These are phyloP conservation scores for Massarina eburnea DNA, from an alignment of 2,329 filamentous ascomycete genomes.

Conservation along the genomic window DNA sequence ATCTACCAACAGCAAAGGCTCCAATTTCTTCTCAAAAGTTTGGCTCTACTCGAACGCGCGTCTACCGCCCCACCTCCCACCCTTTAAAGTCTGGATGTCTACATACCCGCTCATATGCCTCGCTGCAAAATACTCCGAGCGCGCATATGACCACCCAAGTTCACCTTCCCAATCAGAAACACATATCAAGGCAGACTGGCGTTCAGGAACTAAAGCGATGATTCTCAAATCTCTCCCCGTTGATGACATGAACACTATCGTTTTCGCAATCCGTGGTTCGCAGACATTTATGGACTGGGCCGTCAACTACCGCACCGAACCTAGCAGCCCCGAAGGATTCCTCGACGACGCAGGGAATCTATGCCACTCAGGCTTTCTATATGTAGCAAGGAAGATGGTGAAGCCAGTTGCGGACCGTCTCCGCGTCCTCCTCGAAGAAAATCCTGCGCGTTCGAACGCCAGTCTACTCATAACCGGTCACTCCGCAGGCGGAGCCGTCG, in stretches of 20 bases:
- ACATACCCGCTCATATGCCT: constrained; percentile 78
- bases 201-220: constrained; percentile 79
- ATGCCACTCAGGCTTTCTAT: constrained; percentile 79
- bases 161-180: constrained; percentile 65
- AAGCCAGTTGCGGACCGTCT: constrained; percentile 70
- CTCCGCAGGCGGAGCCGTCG: constrained; percentile 82
- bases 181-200: constrained; percentile 71
- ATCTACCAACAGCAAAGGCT: constrained; percentile 18
- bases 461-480: constrained; percentile 84
- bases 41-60: constrained; percentile 77
- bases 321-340: constrained; percentile 67
- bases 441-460: constrained; percentile 64
- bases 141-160: constrained; percentile 63
- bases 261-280: constrained; percentile 81
- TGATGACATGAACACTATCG: constrained; percentile 75
- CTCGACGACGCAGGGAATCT: constrained; percentile 76
- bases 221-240: constrained; percentile 78
- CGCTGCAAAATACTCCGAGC: constrained; percentile 75
- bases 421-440: constrained; percentile 69
- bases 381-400: constrained; percentile 75
- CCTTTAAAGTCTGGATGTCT: constrained; percentile 70
- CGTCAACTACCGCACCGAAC: constrained; percentile 74
- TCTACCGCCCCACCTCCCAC: constrained; percentile 67
- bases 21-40: constrained; percentile 67
- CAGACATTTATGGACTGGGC: constrained; percentile 84